Base-by-base conservation (phyloP, 2,329 filamentous ascomycete genomes). In the Aspergillus neotritici region DNA sequence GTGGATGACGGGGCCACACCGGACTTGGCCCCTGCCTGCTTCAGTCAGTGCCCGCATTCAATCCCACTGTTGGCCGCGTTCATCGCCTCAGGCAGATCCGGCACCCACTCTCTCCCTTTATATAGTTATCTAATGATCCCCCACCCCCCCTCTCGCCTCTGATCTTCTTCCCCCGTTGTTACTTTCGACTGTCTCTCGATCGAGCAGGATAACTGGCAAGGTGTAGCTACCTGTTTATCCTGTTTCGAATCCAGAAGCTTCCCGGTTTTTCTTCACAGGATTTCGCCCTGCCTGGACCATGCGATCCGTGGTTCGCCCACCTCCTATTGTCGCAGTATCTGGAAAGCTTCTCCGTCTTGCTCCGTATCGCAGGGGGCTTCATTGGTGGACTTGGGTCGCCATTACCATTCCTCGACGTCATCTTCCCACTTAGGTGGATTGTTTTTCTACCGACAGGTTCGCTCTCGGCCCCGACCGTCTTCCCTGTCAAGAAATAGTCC, bases 1-100 rank as follows among this genome's bases (percentile, higher is more conserved):
- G 54, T 55, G 54, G 53, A 55, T 50, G 49, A 53, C 51, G 51
- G 50, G 49, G 38, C 43, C 41, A 42, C 39, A 51, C 43, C 37
- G 44, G 43, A 48, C 44, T 50, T 37, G 48, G 49, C 21, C 21
- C 21, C 21, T 25, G 21, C n/a, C n/a, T n/a, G 30, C 35, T 38
- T 28, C 34, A 41, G 33, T 40, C 35, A 34, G 34, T 34, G 34
- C 40, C 40, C 42, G 34, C 30, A 34, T 38, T 28, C 41, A 21
- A 37, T 34, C 34, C 31, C 30, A 30, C 34, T 32, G 25, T 33
- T 33, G 12, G 40, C 31, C 32, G 36, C 34, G 37, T 37, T 25
- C 37, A 42, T 31, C 40, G 33, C 37, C 29, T 42, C 40, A 42
- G 35, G 21, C 21, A 25, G 21, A 8, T 8, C 21, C 4, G 2